Base-by-base conservation (phyloP, 2,329 filamentous ascomycete species). In the Periconia sp. region DNA sequence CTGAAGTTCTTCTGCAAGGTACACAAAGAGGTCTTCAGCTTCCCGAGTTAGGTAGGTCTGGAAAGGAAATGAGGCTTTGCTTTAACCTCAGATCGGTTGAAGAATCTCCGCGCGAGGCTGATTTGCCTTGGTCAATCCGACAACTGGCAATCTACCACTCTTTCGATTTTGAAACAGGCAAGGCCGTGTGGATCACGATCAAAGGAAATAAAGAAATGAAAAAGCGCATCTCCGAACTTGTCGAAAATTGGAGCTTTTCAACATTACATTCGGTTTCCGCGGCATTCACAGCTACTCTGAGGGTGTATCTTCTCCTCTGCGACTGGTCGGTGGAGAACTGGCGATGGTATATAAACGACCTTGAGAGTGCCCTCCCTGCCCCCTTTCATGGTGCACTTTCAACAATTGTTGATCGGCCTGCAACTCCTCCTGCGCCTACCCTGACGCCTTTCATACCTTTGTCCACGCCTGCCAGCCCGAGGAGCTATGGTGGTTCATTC, bases 31-130 rank as follows among this genome's bases (percentile, higher is more conserved):
- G 51, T 2, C 22, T 58, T 6, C 19, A 25, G 1, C 46, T 72
- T 11, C 52, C 59, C 0, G 32, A 62, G 22, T 40, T 75, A 6
- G 60, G 60, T 3, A 61, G 72, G 8, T 73, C 70, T 8, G 72
- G 72, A 3, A 50, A 36, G 5, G 59, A 66, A 6, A 34, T 73
- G 1, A 63, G 68, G 8, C 25, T 74, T 5, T 71, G 70, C 39
- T 76, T 74, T 45, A 74, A 59, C 36, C 44, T 76, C 9, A 69
- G 68, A 23, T 72, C 68, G 4, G 65, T 69, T 8, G 69, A 64
- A 24, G 44, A 38, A 18, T 63, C 56, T 4, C 38, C 38, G 28
- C 40, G 33, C 19, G 40, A 53, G 6, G 7, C 23, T 35, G 29
- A 42, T 10, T 40, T 56, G 35, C 52, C 53, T 1, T 74, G 71